Evolutionary conservation across 768 basidiomycete genomes (phyloP).

Genomic region (Suillus ampliporus): DNA sequence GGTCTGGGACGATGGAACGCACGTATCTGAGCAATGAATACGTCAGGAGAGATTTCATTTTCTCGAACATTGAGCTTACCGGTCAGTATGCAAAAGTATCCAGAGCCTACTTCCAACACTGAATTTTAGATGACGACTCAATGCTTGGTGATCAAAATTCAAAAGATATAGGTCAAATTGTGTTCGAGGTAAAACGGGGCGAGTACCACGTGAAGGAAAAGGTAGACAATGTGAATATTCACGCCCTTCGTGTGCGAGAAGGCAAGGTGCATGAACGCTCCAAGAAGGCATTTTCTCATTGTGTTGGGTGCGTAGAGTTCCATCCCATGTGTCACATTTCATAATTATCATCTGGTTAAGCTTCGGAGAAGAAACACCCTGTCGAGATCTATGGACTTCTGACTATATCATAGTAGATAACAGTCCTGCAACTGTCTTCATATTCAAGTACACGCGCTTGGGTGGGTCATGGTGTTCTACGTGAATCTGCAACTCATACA

Average conservation of each 20-base stretch:
- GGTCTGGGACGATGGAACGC: not conserved
- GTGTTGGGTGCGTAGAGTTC: not conserved
- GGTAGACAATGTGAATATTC: not conserved
- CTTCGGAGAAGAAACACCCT: slow-evolving; percentile 15
- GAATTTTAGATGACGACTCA: slow-evolving; percentile 26
- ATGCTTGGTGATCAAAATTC: slow-evolving; percentile 14
- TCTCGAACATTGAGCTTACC: slow-evolving; percentile 22
- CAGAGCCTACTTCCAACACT: not conserved
- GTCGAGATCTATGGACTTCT: too few relatives aligned
- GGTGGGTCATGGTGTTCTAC: slow-evolving; percentile 9
- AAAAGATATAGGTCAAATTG: slow-evolving; percentile 22
- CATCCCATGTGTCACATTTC: not conserved
- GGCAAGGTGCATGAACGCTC: slow-evolving; percentile 5
- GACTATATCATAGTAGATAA: not conserved
- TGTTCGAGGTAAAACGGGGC: slow-evolving; percentile 8
- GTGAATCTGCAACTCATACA: too few relatives aligned
- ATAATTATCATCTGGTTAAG: slow-evolving; percentile 11
- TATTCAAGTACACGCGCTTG: slow-evolving; percentile 26
- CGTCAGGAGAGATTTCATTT: slow-evolving; percentile 21
- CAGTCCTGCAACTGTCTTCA: slow-evolving; percentile 17
- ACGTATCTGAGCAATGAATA: too few relatives aligned
- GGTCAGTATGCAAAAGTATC: slow-evolving; percentile 11
- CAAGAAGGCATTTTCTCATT: slow-evolving; percentile 1
- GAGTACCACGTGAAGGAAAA: too few relatives aligned
- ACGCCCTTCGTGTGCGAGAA: not conserved